Conservation (phyloP, 2,329 filamentous ascomycete species). For the Pyrenochaeta sp. region DNA sequence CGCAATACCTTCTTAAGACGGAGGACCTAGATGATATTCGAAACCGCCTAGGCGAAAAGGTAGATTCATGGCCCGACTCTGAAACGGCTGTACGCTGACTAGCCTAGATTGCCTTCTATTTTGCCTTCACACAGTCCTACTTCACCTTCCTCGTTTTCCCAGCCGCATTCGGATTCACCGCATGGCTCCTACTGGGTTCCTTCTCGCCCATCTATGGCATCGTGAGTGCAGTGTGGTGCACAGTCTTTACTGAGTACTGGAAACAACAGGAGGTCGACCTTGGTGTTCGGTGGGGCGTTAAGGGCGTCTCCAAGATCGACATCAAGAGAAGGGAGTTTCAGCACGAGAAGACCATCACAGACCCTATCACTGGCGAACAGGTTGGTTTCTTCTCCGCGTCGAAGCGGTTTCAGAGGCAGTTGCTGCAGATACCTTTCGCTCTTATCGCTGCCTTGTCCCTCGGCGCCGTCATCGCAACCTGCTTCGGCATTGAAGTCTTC, state of each 20-base stretch:
- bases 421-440: conserved; percentile 86
- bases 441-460: conserved; percentile 75
- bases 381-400: conserved; percentile 77
- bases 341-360: conserved; percentile 78
- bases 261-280: conserved; percentile 91
- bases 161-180: conserved; percentile 76
- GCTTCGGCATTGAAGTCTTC: conserved; percentile 94
- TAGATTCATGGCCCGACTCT: conserved; percentile 5
- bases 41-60: conserved; percentile 60
- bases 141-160: conserved; percentile 86
- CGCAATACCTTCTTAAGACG: conserved; percentile 55
- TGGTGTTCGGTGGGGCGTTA: conserved; percentile 86
- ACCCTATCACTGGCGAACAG: conserved; percentile 82
- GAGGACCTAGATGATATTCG: conserved; percentile 62
- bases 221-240: conserved; percentile 81
- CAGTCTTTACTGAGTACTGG: conserved; percentile 94
- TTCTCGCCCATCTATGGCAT: conserved; percentile 85
- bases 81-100: conserved; percentile 21
- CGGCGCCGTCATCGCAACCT: conserved; percentile 82
- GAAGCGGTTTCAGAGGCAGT: conserved; percentile 78
- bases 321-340: conserved; percentile 78
- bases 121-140: conserved; percentile 91
- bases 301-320: conserved; percentile 83
- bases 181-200: conserved; percentile 83
- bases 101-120: conserved; percentile 84